A percentile compares a stretch with the other conserved stretches of the same genome.
Conservation (phyloP, 768 basidiomycete genomes). For the Suillus variegatus region DNA sequence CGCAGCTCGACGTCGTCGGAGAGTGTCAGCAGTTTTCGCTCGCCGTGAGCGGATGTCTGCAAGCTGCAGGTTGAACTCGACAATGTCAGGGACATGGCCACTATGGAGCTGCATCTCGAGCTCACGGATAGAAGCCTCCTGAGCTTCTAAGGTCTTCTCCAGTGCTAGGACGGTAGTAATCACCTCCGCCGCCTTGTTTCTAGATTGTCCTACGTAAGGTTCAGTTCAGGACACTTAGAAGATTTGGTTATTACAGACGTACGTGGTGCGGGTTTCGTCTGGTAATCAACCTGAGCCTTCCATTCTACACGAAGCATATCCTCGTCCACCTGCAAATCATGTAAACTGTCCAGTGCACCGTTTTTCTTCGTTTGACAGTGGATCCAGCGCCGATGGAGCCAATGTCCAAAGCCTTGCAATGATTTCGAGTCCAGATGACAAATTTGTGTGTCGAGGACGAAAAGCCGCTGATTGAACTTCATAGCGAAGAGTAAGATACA, state of each 20-base stretch:
- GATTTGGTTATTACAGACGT: background rate
- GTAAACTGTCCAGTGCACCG: background rate
- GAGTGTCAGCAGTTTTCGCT: too few species aligned
- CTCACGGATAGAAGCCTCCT: too few species aligned
- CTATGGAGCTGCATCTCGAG: too few species aligned
- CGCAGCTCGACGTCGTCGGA: too few species aligned
- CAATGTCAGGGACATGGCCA: too few species aligned
- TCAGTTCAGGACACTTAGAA: background rate
- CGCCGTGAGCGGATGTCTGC: too few species aligned
- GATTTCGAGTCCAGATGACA: background rate
- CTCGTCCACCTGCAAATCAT: background rate
- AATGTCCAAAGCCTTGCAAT: conserved; percentile 13
- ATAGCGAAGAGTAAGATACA: conserved; percentile 14
- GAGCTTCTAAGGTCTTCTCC: too few species aligned
- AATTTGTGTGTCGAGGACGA: conserved; percentile 21
- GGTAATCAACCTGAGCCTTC: conserved; percentile 8
- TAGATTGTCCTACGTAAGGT: background rate
- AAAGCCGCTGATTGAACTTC: conserved; percentile 30
- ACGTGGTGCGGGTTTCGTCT: background rate
- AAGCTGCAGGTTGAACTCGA: too few species aligned
- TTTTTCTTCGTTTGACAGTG: conserved; percentile 14
- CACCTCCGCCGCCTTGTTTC: too few species aligned
- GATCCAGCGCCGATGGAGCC: conserved; percentile 15
- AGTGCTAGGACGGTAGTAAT: too few species aligned
- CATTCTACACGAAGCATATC: conserved; percentile 12